Conservation (phyloP, 2,329 filamentous ascomycete genomes). For the Dendryphion nanum region DNA sequence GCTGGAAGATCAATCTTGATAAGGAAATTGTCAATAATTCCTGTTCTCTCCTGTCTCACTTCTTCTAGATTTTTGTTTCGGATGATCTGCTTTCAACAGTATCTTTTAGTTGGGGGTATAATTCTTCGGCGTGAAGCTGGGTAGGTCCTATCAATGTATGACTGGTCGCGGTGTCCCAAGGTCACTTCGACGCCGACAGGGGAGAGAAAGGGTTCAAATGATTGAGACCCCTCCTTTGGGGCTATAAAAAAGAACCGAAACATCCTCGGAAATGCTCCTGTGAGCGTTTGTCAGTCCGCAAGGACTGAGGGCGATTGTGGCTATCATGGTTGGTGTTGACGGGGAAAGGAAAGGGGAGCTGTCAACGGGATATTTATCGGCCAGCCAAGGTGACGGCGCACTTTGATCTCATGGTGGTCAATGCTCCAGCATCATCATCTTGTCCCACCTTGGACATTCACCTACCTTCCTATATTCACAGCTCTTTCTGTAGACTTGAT, state of each 20-base stretch:
- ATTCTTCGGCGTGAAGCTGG: constrained; percentile 26
- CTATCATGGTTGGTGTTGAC: constrained; percentile 29
- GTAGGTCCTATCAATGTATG: constrained; percentile 7
- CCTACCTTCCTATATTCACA: no score
- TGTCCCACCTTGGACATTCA: no score
- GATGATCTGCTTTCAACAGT: no score
- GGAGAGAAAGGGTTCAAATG: constrained; percentile 39
- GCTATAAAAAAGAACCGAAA: constrained; percentile 44
- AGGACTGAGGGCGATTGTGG: constrained; percentile 19
- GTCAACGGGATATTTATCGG: no score
- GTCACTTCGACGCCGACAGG: constrained; percentile 26
- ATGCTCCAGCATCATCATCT: no score
- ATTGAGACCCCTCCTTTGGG: constrained; percentile 54
- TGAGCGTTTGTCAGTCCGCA: constrained; percentile 21
- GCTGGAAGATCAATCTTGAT: constrained; percentile 6
- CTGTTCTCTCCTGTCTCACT: constrained; percentile 9
- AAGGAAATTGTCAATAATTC: constrained; percentile 6
- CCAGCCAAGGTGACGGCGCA: no score
- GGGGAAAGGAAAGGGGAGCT: constrained; percentile 25
- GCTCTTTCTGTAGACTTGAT: no score
- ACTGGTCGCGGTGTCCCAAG: constrained; percentile 14
- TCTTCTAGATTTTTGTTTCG: constrained; percentile 5
- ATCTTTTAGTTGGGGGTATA: constrained; percentile 6
- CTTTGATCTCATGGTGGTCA: no score
- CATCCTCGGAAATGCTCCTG: constrained; percentile 22